phyloP scores from a whole-genome alignment of 768 basidiomycete genomes.

The Leccinum truebloodii region DNA sequence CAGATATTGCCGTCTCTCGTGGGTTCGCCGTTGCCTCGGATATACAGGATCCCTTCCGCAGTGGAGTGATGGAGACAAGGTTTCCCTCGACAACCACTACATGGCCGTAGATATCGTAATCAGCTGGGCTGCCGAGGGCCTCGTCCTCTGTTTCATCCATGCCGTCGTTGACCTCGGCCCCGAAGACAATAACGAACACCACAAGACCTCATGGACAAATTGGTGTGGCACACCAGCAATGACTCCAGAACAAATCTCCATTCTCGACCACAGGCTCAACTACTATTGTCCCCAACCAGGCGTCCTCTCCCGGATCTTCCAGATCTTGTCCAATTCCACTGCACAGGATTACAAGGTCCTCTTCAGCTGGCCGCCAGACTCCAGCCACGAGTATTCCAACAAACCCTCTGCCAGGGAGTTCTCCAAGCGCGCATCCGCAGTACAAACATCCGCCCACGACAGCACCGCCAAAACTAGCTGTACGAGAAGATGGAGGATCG shows the following conservation, averaged over 20 bases:
- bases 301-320: slow-evolving; percentile 67
- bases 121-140: slow-evolving; percentile 84
- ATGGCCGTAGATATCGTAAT: slow-evolving; percentile 89
- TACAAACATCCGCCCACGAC: slow-evolving; percentile 51
- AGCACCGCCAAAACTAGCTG: slow-evolving; percentile 84
- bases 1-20: slow-evolving; percentile 74
- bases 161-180: slow-evolving; percentile 72
- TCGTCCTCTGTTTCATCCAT: slow-evolving; percentile 88
- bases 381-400: slow-evolving; percentile 39
- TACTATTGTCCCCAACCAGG: slow-evolving; percentile 52
- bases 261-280: slow-evolving; percentile 60
- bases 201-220: slow-evolving; percentile 80
- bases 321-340: slow-evolving; percentile 62
- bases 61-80: slow-evolving; percentile 69
- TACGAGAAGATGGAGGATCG: slow-evolving; percentile 79
- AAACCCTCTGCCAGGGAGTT: slow-evolving; percentile 46
- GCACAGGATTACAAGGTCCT: slow-evolving; percentile 55
- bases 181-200: slow-evolving; percentile 70
- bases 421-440: slow-evolving; percentile 64
- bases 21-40: slow-evolving; percentile 72
- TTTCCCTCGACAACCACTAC: slow-evolving; percentile 70
- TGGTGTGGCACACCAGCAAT: slow-evolving; percentile 84
- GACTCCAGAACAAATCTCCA: slow-evolving; percentile 54
- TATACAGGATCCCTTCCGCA: slow-evolving; percentile 52
- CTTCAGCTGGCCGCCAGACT: slow-evolving; percentile 78